These are phyloP conservation scores for Ephemerocybe angulata DNA, from an alignment of 768 basidiomycete genomes.

Conservation along the genomic window DNA sequence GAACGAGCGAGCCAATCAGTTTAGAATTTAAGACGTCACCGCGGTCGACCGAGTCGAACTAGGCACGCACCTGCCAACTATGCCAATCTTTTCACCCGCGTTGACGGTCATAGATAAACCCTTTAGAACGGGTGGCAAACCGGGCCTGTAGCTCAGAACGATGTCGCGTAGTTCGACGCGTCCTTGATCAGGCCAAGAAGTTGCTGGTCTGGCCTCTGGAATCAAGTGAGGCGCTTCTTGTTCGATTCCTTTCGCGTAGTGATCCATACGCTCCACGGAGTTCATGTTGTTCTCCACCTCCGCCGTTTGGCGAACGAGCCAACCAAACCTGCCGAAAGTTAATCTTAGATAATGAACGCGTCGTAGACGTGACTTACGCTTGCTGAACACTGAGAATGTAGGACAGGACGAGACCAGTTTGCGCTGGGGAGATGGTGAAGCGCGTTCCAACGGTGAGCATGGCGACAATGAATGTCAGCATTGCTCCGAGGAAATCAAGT, in stretches of 20 bases:
- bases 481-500: slow-evolving; percentile 76
- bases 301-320: slow-evolving; percentile 72
- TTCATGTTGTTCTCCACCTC: slow-evolving; percentile 96
- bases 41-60: background rate
- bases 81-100: slow-evolving; percentile 87
- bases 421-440: slow-evolving; percentile 71
- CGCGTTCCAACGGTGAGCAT: slow-evolving; percentile 74
- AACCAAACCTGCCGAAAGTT: slow-evolving; percentile 51
- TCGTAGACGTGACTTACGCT: slow-evolving; percentile 31
- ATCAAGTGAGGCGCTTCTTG: slow-evolving; percentile 75
- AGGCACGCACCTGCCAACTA: slow-evolving; percentile 57
- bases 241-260: slow-evolving; percentile 78
- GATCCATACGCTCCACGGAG: slow-evolving; percentile 78
- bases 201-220: slow-evolving; percentile 53
- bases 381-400: slow-evolving; percentile 81
- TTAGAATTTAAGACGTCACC: background rate
- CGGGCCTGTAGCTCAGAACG: slow-evolving; percentile 79
- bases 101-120: slow-evolving; percentile 67
- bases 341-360: slow-evolving; percentile 5
- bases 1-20: background rate
- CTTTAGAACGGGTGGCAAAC: slow-evolving; percentile 85
- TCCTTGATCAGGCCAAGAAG: slow-evolving; percentile 74
- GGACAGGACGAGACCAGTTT: slow-evolving; percentile 73
- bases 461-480: slow-evolving; percentile 73
- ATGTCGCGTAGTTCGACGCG: slow-evolving; percentile 72